Conservation (phyloP, 2,329 filamentous ascomycete species). For the Huntiella savannae region DNA sequence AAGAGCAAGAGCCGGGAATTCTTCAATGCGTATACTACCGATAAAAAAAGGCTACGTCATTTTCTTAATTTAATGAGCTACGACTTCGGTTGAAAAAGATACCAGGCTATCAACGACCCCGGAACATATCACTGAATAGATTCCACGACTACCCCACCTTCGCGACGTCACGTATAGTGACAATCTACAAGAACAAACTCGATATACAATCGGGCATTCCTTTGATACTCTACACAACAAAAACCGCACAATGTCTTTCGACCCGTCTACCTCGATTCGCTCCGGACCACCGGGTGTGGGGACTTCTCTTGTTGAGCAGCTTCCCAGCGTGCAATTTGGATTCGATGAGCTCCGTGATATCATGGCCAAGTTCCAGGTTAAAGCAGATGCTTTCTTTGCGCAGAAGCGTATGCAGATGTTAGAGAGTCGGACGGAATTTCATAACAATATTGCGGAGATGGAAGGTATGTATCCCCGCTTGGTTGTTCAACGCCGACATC, state of each 20-base stretch:
- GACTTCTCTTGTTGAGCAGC: conserved; percentile 52
- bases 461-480: conserved; percentile 42
- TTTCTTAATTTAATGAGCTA: too few relatives aligned
- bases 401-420: conserved; percentile 73
- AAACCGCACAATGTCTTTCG: conserved; percentile 35
- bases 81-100: too few relatives aligned
- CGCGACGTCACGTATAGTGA: too few relatives aligned
- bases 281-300: conserved; percentile 36
- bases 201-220: neutral
- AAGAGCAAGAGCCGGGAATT: too few relatives aligned
- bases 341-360: conserved; percentile 90
- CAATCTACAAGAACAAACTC: too few relatives aligned
- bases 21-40: too few relatives aligned
- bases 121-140: too few relatives aligned
- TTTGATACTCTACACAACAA: neutral
- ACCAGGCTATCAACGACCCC: too few relatives aligned
- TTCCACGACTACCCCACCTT: too few relatives aligned
- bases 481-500: neutral
- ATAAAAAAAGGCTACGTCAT: too few relatives aligned
- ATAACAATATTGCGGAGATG: conserved; percentile 72
- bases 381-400: conserved; percentile 89
- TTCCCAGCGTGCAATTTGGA: conserved; percentile 84
- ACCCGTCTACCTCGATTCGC: conserved; percentile 49
- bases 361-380: conserved; percentile 80
- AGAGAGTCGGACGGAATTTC: conserved; percentile 86